These are phyloP conservation scores for Echium plantagineum DNA, from an alignment of 257 asterid genomes.

Conservation along the genomic window DNA sequence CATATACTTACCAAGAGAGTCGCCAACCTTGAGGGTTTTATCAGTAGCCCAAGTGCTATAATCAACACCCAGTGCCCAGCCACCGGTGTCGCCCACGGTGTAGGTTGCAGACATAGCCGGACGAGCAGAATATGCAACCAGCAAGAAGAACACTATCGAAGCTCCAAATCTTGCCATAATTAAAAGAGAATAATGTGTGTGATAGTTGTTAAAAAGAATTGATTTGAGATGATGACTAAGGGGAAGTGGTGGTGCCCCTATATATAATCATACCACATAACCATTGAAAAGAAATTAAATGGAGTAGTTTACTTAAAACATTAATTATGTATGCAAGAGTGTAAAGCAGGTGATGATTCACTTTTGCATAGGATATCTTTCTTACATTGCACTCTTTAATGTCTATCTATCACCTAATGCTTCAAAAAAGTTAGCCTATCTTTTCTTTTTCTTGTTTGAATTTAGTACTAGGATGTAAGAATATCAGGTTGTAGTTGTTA, in stretches of 20 bases:
- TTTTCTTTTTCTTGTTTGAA: neutral
- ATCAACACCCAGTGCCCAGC: slow-evolving; percentile 61
- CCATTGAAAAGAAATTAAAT: slow-evolving; percentile 8
- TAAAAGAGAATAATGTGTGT: neutral
- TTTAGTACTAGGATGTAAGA: neutral
- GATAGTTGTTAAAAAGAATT: neutral
- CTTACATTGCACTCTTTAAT: slow-evolving; percentile 13
- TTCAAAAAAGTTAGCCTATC: slow-evolving; percentile 7
- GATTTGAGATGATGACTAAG: slow-evolving; percentile 10
- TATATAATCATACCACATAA: slow-evolving; percentile 13
- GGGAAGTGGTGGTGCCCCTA: slow-evolving; percentile 11
- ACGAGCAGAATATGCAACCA: slow-evolving; percentile 17
- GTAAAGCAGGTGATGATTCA: slow-evolving; percentile 14
- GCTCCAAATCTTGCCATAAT: slow-evolving; percentile 32
- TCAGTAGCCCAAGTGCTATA: slow-evolving; percentile 53
- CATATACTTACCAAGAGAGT: slow-evolving; percentile 44
- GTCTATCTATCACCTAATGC: slow-evolving; percentile 15
- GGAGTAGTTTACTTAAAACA: slow-evolving; percentile 44
- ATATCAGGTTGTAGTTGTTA: neutral
- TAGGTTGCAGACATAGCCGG: slow-evolving; percentile 33
- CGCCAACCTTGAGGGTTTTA: slow-evolving; percentile 57
- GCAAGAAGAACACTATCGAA: slow-evolving; percentile 12
- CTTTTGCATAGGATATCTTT: slow-evolving; percentile 13
- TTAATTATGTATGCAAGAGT: slow-evolving; percentile 16
- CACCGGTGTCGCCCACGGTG: slow-evolving; percentile 68